Percentiles rank a stretch among this genome's conserved stretches.
Evolutionary conservation across 2,329 filamentous ascomycete species (phyloP).

Genomic region (Fusarium lyarnte): DNA sequence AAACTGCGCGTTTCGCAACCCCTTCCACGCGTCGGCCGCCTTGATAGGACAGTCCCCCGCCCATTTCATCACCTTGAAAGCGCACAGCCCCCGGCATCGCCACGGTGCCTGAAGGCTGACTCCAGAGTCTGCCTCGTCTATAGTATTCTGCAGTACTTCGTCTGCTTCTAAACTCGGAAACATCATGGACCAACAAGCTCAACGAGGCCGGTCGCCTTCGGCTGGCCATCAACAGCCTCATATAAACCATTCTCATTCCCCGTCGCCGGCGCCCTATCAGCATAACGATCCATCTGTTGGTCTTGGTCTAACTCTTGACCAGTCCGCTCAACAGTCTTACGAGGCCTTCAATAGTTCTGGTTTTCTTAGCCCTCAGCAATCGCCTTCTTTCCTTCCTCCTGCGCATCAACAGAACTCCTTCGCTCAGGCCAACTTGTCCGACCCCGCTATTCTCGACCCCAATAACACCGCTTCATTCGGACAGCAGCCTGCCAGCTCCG

Average conservation of each 20-base stretch:
- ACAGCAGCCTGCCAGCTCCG: slow-evolving; percentile 52
- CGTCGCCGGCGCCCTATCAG: slow-evolving; percentile 67
- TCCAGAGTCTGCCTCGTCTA: slow-evolving; percentile 56
- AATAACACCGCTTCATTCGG: slow-evolving; percentile 53
- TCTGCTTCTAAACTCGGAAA: slow-evolving; percentile 46
- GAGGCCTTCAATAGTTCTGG: slow-evolving; percentile 55
- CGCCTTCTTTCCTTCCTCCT: slow-evolving; percentile 46
- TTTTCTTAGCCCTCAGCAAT: slow-evolving; percentile 61
- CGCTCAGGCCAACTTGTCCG: slow-evolving; percentile 47
- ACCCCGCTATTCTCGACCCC: slow-evolving; percentile 53
- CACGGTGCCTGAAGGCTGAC: slow-evolving; percentile 57
- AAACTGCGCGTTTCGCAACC: slow-evolving; percentile 36
- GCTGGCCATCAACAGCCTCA: slow-evolving; percentile 65
- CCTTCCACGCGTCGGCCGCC: slow-evolving; percentile 44
- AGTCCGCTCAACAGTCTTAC: slow-evolving; percentile 54
- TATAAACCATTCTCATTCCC: slow-evolving; percentile 76
- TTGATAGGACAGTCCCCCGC: slow-evolving; percentile 45
- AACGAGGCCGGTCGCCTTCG: slow-evolving; percentile 69
- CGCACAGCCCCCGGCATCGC: slow-evolving; percentile 57
- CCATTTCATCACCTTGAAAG: slow-evolving; percentile 44
- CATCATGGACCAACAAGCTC: slow-evolving; percentile 56
- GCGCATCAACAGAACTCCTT: slow-evolving; percentile 45
- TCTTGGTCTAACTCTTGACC: slow-evolving; percentile 68
- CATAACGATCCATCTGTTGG: slow-evolving; percentile 59
- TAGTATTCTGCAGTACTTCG: slow-evolving; percentile 26